These are phyloP conservation scores for Karstenula rhodostoma DNA, from an alignment of 2,329 filamentous ascomycete species.

Conservation along the genomic window DNA sequence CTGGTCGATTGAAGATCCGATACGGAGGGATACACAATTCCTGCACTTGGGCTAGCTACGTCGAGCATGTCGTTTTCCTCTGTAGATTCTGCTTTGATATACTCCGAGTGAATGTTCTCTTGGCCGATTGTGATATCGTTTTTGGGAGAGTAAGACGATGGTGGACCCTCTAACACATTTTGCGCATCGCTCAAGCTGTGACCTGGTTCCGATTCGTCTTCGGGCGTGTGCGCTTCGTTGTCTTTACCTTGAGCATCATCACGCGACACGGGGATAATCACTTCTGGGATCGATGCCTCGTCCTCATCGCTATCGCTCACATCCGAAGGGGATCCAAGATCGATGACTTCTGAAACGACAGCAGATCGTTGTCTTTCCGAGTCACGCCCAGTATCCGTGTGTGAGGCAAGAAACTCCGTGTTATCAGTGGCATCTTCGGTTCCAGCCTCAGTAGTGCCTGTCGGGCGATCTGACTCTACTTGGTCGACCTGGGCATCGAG, in stretches of 20 bases:
- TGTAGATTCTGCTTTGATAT: neutral
- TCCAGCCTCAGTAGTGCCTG: neutral
- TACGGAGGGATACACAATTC: neutral
- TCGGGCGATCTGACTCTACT: neutral
- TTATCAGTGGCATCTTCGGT: no score
- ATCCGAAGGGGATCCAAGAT: constrained; percentile 33
- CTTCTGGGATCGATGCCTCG: neutral
- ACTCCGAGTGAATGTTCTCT: neutral
- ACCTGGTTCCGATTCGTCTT: neutral
- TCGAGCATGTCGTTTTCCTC: neutral
- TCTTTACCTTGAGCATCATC: neutral
- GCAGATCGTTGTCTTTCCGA: constrained; percentile 15
- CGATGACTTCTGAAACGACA: constrained; percentile 27
- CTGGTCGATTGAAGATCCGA: constrained; percentile 9
- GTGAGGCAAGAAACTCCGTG: neutral
- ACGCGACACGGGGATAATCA: neutral
- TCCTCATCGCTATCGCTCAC: constrained; percentile 10
- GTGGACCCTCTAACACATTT: neutral
- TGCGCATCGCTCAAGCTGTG: no score
- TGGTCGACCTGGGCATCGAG: neutral
- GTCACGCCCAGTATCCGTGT: neutral
- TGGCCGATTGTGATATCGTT: neutral
- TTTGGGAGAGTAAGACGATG: neutral
- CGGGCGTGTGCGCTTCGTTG: neutral
- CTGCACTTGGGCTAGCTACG: neutral